Evolutionary conservation across 1,284 basidiomycete genomes (phyloP).

Genomic region (Irpex sp.): DNA sequence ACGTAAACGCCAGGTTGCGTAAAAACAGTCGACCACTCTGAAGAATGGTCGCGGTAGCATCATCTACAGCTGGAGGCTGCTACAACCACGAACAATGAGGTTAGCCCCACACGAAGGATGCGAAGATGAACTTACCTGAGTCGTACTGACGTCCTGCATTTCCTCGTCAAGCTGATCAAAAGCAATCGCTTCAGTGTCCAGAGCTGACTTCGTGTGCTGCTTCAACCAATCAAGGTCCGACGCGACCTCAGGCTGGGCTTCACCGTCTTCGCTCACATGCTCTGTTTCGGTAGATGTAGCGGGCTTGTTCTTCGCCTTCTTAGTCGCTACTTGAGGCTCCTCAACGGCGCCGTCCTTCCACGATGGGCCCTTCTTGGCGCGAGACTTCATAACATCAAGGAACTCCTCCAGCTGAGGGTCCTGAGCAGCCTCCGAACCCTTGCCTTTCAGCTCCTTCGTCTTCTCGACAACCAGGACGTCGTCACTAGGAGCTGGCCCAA

Average conservation of each 20-base stretch:
- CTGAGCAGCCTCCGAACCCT: constrained; percentile 10
- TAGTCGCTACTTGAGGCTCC: constrained; percentile 23
- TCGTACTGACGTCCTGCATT: constrained; percentile 26
- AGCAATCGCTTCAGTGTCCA: constrained; percentile 30
- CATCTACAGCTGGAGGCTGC: constrained; percentile 30
- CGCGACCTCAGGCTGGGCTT: constrained; percentile 25
- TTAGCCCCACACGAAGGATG: background rate
- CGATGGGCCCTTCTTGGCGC: constrained; percentile 52
- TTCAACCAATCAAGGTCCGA: constrained; percentile 79
- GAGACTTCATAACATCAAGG: constrained; percentile 61
- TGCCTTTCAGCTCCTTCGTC: constrained; percentile 14
- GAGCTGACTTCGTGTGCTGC: constrained; percentile 53
- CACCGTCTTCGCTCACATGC: constrained; percentile 14
- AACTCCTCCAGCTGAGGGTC: constrained; percentile 53
- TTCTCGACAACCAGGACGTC: constrained; percentile 15
- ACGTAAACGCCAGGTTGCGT: constrained; percentile 87
- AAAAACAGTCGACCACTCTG: constrained; percentile 85
- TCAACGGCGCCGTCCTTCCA: constrained; percentile 56
- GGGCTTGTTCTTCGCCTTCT: constrained; percentile 18
- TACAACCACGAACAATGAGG: background rate
- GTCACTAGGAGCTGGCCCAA: constrained; percentile 39
- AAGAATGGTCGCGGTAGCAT: constrained; percentile 63
- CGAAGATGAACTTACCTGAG: constrained; percentile 1
- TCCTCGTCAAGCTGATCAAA: constrained; percentile 58
- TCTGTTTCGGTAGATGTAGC: background rate